Base-by-base conservation (phyloP, 495 filamentous ascomycete species). In the Penicillium cosmopolitanum region DNA sequence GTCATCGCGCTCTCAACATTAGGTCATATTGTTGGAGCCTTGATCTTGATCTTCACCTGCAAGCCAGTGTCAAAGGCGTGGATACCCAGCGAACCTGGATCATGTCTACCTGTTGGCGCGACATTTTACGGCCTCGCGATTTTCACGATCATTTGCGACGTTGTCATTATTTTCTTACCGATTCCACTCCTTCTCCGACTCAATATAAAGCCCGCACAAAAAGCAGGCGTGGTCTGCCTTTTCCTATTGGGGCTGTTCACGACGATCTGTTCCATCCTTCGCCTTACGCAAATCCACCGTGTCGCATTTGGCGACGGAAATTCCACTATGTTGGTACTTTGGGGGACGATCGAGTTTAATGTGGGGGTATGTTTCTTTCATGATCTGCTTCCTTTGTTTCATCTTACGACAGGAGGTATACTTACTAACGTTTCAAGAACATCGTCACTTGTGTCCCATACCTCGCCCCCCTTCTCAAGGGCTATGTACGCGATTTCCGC, bases 301-400 rank as follows among this genome's bases (percentile, higher is more conserved):
- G 82, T 86, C 52, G 76, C 80, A 18, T 75, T 75, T 21, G 72
- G 72, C 4, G 80, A 82, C 28, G 84, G 82, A 19, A 83, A 85
- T 61, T 82, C 81, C 5, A 85, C 84, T 2, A 79, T 84, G 77
- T 73, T 86, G 12, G 77, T 86, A 6, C 64, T 85, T 1, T 85
- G 80, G 82, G 83, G 83, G 2, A 80, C 80, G 5, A 83, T 86
- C 51, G 83, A 85, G 60, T 79, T 86, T 65, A 85, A 85, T 62
- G 73, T 84, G 50, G 83, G 84, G 38, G 76, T 77, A 71, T 46
- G 71, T 65, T 50, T 50, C 25, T 55, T 33, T 11, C 38, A 11
- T 44, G 42, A 9, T 44, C 42, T 16, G 8, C 42, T 16, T 10
- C 28, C 28, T 16, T 16, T 19, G 16, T 44, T 44, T 44, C 36